Percentiles rank a stretch among this genome's conserved stretches.
These are phyloP conservation scores for Tanacetum coccineum DNA, from an alignment of 129 eudicot genomes.

Conservation along the genomic window DNA sequence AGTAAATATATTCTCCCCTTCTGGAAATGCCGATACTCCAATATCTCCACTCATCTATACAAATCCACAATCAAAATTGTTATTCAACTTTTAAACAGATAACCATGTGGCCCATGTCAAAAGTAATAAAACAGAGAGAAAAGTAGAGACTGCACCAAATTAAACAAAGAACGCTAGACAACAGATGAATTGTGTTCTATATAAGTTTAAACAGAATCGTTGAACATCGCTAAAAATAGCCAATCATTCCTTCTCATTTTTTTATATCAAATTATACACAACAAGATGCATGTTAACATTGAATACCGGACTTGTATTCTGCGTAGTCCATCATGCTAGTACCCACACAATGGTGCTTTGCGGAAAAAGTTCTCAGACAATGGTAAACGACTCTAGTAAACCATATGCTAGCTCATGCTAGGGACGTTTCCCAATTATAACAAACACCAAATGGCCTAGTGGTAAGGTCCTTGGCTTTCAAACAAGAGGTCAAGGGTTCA, in stretches of 20 bases:
- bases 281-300: background rate
- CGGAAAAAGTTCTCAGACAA: background rate
- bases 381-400: background rate
- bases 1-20: slow-evolving; percentile 76
- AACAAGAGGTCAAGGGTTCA: too few species aligned
- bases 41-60: slow-evolving; percentile 70
- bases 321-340: background rate
- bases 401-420: background rate
- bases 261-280: background rate
- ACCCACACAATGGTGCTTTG: slow-evolving; percentile 1
- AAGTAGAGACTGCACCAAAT: too few species aligned
- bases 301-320: background rate
- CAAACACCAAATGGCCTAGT: too few species aligned
- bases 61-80: slow-evolving; percentile 2
- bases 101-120: background rate
- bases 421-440: background rate
- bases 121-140: background rate
- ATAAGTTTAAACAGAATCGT: too few species aligned
- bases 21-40: slow-evolving; percentile 85
- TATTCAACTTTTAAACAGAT: background rate
- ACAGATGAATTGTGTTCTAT: too few species aligned
- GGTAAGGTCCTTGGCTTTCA: too few species aligned
- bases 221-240: background rate
- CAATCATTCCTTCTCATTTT: background rate
- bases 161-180: too few species aligned